Conservation (phyloP, 2,329 filamentous ascomycete genomes). For the Calonectria pseudoturangicola region DNA sequence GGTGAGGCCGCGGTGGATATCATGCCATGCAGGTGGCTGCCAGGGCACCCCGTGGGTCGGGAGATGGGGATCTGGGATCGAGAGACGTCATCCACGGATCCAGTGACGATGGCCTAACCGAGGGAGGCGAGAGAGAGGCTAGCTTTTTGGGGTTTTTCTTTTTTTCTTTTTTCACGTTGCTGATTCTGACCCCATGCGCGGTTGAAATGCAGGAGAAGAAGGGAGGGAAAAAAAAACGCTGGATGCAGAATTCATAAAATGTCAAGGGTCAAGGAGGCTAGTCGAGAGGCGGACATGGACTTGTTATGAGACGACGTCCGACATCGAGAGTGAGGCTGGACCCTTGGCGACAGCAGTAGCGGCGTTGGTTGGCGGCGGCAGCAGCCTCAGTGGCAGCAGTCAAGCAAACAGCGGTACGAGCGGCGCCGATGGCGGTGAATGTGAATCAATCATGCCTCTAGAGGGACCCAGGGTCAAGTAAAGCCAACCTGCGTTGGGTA, state of each 20-base stretch:
- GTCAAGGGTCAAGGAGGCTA: slow-evolving; percentile 11
- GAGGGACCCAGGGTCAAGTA: slow-evolving; percentile 34
- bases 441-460: slow-evolving; percentile 52
- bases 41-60: slow-evolving; percentile 50
- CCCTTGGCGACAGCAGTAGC: slow-evolving; percentile 10
- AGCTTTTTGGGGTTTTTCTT: slow-evolving; percentile 34
- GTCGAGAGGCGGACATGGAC: slow-evolving; percentile 30
- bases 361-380: slow-evolving; percentile 5
- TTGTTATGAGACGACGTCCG: slow-evolving; percentile 52
- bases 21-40: slow-evolving; percentile 50
- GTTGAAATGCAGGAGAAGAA: neutral
- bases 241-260: neutral
- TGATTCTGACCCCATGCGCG: neutral
- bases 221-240: neutral
- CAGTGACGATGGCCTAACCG: slow-evolving; percentile 44
- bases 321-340: slow-evolving; percentile 33
- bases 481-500: slow-evolving; percentile 34
- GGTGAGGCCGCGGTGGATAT: slow-evolving; percentile 47
- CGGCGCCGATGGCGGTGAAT: slow-evolving; percentile 55
- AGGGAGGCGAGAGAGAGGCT: slow-evolving; percentile 39
- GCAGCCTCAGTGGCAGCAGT: slow-evolving; percentile 6
- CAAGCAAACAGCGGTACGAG: slow-evolving; percentile 36
- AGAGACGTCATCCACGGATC: slow-evolving; percentile 55
- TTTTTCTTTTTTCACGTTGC: neutral
- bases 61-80: slow-evolving; percentile 48